These are phyloP conservation scores for Leishmania turanica DNA, from an alignment of 208 protist genomes.

Conservation along the genomic window DNA sequence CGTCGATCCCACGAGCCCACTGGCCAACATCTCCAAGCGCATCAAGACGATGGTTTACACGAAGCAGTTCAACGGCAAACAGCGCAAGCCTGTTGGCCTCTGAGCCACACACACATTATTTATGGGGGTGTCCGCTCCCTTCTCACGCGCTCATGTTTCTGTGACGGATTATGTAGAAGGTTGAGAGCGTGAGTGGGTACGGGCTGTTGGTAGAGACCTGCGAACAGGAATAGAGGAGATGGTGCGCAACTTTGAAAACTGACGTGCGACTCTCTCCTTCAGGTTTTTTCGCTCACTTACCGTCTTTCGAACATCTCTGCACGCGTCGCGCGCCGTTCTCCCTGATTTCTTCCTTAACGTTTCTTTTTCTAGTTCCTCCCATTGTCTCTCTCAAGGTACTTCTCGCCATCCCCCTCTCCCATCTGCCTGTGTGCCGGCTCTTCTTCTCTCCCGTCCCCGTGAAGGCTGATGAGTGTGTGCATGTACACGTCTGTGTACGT, in stretches of 20 bases:
- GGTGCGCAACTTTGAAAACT: neutral
- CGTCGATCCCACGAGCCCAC: constrained; percentile 76
- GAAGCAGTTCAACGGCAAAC: constrained; percentile 52
- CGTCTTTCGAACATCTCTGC: neutral
- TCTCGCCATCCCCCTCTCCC: no score
- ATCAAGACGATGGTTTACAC: constrained; percentile 67
- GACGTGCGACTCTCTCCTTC: neutral
- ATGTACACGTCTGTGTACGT: neutral
- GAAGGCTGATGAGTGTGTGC: neutral
- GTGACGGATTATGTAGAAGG: no score
- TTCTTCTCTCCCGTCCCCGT: neutral
- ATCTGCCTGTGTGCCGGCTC: neutral
- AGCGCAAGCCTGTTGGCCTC: constrained; percentile 81
- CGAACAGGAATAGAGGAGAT: no score
- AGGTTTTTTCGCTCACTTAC: neutral
- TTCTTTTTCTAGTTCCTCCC: neutral
- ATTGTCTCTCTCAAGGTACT: neutral
- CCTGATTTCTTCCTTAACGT: neutral
- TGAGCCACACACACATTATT: constrained; percentile 24
- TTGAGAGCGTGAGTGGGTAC: neutral
- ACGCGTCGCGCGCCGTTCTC: neutral
- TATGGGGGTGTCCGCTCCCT: neutral
- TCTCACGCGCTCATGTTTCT: neutral
- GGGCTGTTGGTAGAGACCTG: neutral
- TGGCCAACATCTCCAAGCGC: constrained; percentile 61